Evolutionary conservation across 2,329 filamentous ascomycete species (phyloP).

Genomic region (Hymenoscyphus albidus): DNA sequence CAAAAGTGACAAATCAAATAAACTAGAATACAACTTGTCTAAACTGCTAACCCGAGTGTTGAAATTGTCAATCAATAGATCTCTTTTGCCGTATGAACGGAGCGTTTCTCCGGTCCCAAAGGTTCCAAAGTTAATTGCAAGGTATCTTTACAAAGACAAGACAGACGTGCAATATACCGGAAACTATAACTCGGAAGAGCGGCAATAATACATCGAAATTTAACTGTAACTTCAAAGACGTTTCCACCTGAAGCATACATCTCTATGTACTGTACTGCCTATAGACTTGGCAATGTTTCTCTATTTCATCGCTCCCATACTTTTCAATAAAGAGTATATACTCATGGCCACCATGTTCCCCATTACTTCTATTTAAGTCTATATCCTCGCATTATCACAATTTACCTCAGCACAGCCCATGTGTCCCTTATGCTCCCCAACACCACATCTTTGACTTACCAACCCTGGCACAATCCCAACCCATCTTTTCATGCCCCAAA

Average conservation of each 20-base stretch:
- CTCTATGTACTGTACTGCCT: neutral
- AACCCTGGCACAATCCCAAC: neutral
- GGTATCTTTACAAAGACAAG: too few relatives aligned
- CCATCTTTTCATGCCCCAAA: constrained; percentile 7
- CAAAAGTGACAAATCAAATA: too few relatives aligned
- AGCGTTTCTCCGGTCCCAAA: too few relatives aligned
- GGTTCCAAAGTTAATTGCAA: too few relatives aligned
- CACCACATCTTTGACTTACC: neutral
- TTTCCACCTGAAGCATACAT: neutral
- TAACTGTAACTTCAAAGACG: neutral
- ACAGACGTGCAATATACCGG: neutral
- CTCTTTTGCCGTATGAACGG: too few relatives aligned
- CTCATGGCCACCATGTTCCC: neutral
- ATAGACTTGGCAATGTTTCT: neutral
- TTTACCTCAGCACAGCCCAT: too few relatives aligned
- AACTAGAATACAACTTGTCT: too few relatives aligned
- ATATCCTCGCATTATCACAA: too few relatives aligned
- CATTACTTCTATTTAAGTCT: neutral
- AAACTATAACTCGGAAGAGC: neutral
- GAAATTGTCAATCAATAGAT: too few relatives aligned
- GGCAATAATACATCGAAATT: neutral
- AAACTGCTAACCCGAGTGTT: too few relatives aligned
- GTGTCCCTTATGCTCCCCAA: too few relatives aligned
- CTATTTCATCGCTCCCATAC: neutral
- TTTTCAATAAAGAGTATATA: neutral